Conservation (phyloP, 2,329 filamentous ascomycete genomes). For the Fusarium domesticum region DNA sequence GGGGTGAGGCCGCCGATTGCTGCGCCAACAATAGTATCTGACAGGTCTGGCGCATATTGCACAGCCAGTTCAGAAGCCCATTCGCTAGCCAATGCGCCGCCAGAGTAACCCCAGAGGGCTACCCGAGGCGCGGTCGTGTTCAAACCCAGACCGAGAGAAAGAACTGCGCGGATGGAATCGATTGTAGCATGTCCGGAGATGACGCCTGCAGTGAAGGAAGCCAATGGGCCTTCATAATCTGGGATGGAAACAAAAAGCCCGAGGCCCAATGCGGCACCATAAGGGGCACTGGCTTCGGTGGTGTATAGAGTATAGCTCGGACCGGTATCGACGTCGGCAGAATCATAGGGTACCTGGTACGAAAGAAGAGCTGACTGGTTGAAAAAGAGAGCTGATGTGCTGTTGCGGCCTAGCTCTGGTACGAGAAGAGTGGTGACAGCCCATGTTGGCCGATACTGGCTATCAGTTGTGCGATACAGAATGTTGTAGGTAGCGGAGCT, state of each 20-base stretch:
- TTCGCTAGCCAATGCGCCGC: conserved; percentile 50
- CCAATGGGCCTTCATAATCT: conserved; percentile 45
- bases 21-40: conserved; percentile 41
- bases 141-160: conserved; percentile 35
- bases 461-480: conserved; percentile 26
- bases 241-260: conserved; percentile 39
- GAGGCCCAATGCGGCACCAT: conserved; percentile 11
- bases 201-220: conserved; percentile 43
- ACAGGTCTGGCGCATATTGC: conserved; percentile 51
- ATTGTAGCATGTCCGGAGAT: conserved; percentile 44
- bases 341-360: conserved; percentile 25
- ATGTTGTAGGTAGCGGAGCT: conserved; percentile 23
- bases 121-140: conserved; percentile 24
- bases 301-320: conserved; percentile 19
- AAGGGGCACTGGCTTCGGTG: background rate
- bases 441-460: conserved; percentile 23
- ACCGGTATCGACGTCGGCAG: conserved; percentile 21
- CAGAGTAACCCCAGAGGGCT: conserved; percentile 55
- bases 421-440: conserved; percentile 24
- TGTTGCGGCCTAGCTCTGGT: conserved; percentile 17
- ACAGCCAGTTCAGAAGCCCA: conserved; percentile 52
- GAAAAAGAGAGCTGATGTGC: conserved; percentile 8
- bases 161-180: conserved; percentile 44
- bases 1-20: conserved; percentile 49
- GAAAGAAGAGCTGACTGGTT: conserved; percentile 20